Conservation (phyloP, 225 moss, liverwort and hornwort genomes). For the Pseudoscleropodium purum region DNA sequence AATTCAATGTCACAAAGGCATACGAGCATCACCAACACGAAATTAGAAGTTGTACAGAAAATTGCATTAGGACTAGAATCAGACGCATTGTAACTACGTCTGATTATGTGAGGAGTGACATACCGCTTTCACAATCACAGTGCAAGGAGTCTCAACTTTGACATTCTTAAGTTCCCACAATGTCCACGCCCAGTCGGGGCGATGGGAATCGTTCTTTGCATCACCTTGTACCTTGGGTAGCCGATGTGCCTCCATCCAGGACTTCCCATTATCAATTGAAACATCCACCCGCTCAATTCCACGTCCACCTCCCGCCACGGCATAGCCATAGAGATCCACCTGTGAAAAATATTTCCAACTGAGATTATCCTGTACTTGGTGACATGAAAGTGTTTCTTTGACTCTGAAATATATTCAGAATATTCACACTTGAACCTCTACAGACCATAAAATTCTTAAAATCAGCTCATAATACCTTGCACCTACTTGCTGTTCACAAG, state of each 20-base stretch:
- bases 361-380: background rate
- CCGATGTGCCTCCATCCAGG: background rate
- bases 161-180: background rate
- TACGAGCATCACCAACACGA: background rate
- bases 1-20: background rate
- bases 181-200: background rate
- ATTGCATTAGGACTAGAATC: background rate
- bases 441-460: background rate
- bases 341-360: background rate
- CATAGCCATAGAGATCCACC: background rate
- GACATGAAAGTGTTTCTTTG: background rate
- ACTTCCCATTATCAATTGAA: background rate
- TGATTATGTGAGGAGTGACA: background rate
- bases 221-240: background rate
- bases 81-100: background rate
- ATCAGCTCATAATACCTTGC: background rate
- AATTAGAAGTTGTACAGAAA: background rate
- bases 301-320: background rate
- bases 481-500: background rate
- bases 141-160: background rate
- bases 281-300: background rate
- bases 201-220: background rate
- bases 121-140: background rate
- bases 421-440: background rate
- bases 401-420: background rate